Evolutionary conservation across 441 rosid species (phyloP).

Genomic region (Gossypium trilobum): DNA sequence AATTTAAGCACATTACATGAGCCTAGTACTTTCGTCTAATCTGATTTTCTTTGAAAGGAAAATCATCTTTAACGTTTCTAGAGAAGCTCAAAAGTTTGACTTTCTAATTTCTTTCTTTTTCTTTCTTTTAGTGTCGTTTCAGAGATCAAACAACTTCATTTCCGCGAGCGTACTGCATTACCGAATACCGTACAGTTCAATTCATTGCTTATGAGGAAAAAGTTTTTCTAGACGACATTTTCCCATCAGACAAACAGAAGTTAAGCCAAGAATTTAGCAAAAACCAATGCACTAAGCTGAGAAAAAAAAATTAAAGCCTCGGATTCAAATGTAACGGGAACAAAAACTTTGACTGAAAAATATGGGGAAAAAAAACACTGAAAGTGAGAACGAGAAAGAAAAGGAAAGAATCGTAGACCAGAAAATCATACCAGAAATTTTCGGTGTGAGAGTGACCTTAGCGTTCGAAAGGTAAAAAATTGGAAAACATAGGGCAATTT

Average conservation of each 20-base stretch:
- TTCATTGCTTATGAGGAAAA: not conserved
- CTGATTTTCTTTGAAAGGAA: not conserved
- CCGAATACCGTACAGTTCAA: not conserved
- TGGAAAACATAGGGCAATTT: not conserved
- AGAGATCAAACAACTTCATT: not conserved
- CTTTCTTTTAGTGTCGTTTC: not conserved
- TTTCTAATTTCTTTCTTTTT: not conserved
- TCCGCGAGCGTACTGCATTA: not conserved
- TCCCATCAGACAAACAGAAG: slow-evolving; percentile 4
- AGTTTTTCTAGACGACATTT: not conserved
- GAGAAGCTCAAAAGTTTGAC: not conserved
- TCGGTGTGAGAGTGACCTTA: not conserved
- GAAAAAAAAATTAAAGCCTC: not conserved
- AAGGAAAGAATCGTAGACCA: not conserved
- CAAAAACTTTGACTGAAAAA: not conserved
- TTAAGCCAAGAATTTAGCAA: not conserved
- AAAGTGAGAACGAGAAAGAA: not conserved
- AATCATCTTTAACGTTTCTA: not conserved
- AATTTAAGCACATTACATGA: not conserved
- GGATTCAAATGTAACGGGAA: not conserved
- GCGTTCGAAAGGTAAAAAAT: not conserved
- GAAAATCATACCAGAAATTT: not conserved
- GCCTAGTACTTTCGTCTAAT: not conserved
- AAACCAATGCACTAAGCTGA: not conserved
- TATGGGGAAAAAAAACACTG: not conserved